Base-by-base conservation (phyloP, 805 yeast species). In the Nakazawaea laoshanensis region DNA sequence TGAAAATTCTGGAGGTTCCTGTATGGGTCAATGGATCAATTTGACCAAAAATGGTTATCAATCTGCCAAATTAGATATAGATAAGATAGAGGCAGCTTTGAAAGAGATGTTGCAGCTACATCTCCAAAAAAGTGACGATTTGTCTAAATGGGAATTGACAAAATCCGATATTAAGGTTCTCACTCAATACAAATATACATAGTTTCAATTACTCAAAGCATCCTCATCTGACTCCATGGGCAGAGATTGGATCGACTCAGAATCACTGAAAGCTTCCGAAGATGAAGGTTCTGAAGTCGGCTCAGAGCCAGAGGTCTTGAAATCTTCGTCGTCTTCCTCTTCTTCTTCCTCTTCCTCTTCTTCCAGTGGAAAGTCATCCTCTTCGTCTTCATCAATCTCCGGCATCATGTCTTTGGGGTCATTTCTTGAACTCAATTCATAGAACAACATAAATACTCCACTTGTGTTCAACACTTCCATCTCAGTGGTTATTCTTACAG, bases 361-460 rank as follows among this genome's bases (percentile, higher is more conserved):
- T 18, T 8, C n/a, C 27, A 7, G 17, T 13, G 5, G n/a, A 11
- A 7, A 13, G 4, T 27, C 29, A 25, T 29, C 13, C 48, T 44
- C 61, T 21, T 40, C 47, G 27, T 50, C 61, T 12, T 45, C 49
- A 21, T 29, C 47, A 3, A 49, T 61, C 3, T 60, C 63, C 0
- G 78, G 52, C 77, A 80, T 11, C 65, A 56, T 8, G 65, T 46
- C 1, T 76, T 82, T 19, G 74, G 71, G 41, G 65, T 60, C 3
- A 60, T 59, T 4, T 65, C 72, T 38, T 6, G 41, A 36, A 14
- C 55, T 48, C 19, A 55, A 54, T 50, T 88, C 96, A 52, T 89
- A 89, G 49, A 89, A 89, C 45, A 89, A 55, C 95, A 89, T 85
- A 44, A 87, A 89, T 0, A 89, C 87, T 18, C 96, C 96, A 36